Percentiles rank a stretch among this genome's conserved stretches.
Conservation (phyloP, 306 rosid species). For the Cicer cuneatum region DNA sequence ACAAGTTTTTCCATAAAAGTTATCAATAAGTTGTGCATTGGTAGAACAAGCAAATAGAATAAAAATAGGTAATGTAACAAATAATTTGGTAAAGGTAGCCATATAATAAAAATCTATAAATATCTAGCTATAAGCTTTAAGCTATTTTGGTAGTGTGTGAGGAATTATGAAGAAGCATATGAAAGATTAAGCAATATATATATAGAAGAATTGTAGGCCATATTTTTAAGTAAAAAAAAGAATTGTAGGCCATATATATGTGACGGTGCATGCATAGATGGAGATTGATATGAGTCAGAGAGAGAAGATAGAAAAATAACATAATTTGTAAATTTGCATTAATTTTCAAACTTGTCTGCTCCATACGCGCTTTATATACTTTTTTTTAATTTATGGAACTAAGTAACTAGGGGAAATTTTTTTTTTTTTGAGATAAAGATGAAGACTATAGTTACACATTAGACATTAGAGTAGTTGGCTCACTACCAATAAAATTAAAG, state of each 20-base stretch:
- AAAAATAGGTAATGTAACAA: conserved; percentile 38
- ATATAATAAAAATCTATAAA: neutral
- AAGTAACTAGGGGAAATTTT: neutral
- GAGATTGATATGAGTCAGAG: neutral
- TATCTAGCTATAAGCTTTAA: neutral
- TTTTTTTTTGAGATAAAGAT: too few species aligned
- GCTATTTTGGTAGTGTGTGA: neutral
- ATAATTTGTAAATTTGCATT: neutral
- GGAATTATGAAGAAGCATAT: conserved; percentile 21
- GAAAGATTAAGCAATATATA: conserved; percentile 40
- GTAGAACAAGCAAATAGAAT: conserved; percentile 46
- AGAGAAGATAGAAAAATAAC: neutral
- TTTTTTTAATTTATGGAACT: neutral
- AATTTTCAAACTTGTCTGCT: conserved; percentile 44
- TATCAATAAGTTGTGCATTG: conserved; percentile 64
- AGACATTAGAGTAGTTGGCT: conserved; percentile 38
- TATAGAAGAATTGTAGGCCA: conserved; percentile 11
- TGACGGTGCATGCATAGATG: conserved; percentile 15
- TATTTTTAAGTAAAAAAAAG: too few species aligned
- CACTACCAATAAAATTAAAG: neutral
- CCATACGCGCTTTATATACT: conserved; percentile 6
- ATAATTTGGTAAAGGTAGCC: conserved; percentile 42
- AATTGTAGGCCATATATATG: neutral
- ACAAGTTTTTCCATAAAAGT: conserved; percentile 63
- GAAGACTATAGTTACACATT: neutral